phyloP scores from a whole-genome alignment of 2,329 filamentous ascomycete genomes.

The Zasmidium cellare region DNA sequence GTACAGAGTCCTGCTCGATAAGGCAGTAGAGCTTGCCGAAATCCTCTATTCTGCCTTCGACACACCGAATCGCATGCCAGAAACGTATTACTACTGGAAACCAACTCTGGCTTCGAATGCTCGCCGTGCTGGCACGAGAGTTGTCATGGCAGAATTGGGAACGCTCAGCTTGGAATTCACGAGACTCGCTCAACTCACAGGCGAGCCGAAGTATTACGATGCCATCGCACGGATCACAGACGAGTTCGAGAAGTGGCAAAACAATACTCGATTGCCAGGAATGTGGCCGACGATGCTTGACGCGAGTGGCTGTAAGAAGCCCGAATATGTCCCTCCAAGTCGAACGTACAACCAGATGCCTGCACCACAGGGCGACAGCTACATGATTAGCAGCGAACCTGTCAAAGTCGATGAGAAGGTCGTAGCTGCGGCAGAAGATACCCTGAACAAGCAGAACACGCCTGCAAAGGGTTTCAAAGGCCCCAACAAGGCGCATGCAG shows the following conservation, averaged over 20 bases:
- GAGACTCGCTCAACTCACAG: slow-evolving; percentile 80
- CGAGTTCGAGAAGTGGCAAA: slow-evolving; percentile 73
- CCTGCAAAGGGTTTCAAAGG: neutral
- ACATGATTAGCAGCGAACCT: slow-evolving; percentile 21
- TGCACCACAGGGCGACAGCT: slow-evolving; percentile 24
- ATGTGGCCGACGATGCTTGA: slow-evolving; percentile 80
- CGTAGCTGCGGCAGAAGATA: slow-evolving; percentile 11
- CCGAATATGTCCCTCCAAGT: slow-evolving; percentile 19
- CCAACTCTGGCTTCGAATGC: slow-evolving; percentile 64
- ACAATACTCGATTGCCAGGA: slow-evolving; percentile 68
- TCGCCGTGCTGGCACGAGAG: slow-evolving; percentile 59
- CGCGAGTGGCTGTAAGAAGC: slow-evolving; percentile 72
- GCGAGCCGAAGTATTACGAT: slow-evolving; percentile 82
- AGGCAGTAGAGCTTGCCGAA: slow-evolving; percentile 77
- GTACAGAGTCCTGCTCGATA: slow-evolving; percentile 70
- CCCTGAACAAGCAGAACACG: neutral
- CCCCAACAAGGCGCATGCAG: neutral
- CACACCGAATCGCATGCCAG: slow-evolving; percentile 90
- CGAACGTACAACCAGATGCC: slow-evolving; percentile 16
- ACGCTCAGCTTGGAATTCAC: slow-evolving; percentile 88
- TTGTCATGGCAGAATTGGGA: slow-evolving; percentile 69
- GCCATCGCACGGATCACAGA: slow-evolving; percentile 83
- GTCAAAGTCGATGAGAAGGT: slow-evolving; percentile 13
- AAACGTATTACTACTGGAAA: slow-evolving; percentile 77
- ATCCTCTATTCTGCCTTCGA: slow-evolving; percentile 82